These are phyloP conservation scores for Yamadazyma sp. DNA, from an alignment of 805 yeast species.

Conservation along the genomic window DNA sequence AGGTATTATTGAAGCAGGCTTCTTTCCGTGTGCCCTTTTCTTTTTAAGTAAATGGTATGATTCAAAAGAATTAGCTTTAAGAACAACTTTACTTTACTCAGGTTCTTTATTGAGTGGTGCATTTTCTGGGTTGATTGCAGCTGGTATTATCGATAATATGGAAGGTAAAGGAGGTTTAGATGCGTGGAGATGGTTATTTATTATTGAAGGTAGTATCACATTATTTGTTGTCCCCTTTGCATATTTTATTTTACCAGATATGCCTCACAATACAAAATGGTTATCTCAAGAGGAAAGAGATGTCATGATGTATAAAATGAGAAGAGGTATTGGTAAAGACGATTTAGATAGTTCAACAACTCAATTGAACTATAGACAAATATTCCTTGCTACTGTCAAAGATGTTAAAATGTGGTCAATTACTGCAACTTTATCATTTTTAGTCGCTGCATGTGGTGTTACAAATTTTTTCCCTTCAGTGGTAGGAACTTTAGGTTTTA, in stretches of 20 bases:
- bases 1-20: conserved; percentile 47
- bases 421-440: conserved; percentile 41
- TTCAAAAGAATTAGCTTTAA: conserved; percentile 44
- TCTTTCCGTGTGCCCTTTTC: conserved; percentile 46
- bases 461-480: conserved; percentile 62
- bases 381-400: conserved; percentile 32
- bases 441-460: conserved; percentile 60
- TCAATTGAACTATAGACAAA: conserved; percentile 31
- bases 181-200: conserved; percentile 56
- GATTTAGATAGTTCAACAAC: conserved; percentile 34
- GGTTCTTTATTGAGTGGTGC: conserved; percentile 55
- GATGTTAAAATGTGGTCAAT: conserved; percentile 49
- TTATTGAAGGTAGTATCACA: conserved; percentile 55
- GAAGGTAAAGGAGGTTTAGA: conserved; percentile 37
- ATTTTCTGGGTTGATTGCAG: conserved; percentile 52
- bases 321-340: conserved; percentile 37
- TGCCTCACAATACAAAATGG: conserved; percentile 49
- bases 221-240: conserved; percentile 43
- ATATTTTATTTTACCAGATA: conserved; percentile 48
- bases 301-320: conserved; percentile 38
- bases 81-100: conserved; percentile 49
- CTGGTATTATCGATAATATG: conserved; percentile 47
- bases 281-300: conserved; percentile 45
- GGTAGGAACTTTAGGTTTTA: conserved; percentile 52
- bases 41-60: conserved; percentile 57